Conservation (phyloP, 129 eudicot species). For the Pseudognaphalium luteoalbum region DNA sequence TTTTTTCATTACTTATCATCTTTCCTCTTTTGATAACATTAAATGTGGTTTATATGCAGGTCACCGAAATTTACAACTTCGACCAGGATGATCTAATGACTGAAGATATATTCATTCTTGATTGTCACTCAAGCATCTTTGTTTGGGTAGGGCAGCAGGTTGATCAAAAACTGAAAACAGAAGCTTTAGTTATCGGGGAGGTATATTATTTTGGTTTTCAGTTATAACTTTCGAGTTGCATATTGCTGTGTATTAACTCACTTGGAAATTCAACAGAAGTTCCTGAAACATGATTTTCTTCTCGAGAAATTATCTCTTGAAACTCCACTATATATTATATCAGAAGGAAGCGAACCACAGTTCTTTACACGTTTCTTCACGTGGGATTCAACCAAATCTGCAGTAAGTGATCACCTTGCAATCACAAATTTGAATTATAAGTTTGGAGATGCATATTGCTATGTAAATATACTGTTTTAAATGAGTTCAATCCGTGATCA, state of each 20-base stretch:
- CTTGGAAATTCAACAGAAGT: conserved; percentile 46
- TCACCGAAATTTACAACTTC: conserved; percentile 80
- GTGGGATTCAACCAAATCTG: conserved; percentile 84
- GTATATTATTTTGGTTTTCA: conserved; percentile 39
- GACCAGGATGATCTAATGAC: conserved; percentile 92
- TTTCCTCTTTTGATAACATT: conserved; percentile 1
- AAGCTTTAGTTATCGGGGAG: conserved; percentile 77
- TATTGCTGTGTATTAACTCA: conserved; percentile 11
- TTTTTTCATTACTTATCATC: neutral
- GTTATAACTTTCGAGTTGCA: conserved; percentile 14
- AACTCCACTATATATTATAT: conserved; percentile 68
- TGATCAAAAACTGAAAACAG: conserved; percentile 57
- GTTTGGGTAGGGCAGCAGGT: conserved; percentile 93
- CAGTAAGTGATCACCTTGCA: conserved; percentile 48
- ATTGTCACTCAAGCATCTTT: conserved; percentile 80
- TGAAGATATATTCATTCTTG: conserved; percentile 83
- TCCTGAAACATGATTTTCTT: conserved; percentile 65
- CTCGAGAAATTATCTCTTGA: conserved; percentile 68
- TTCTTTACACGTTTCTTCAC: conserved; percentile 91
- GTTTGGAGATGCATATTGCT: no score
- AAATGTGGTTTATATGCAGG: conserved; percentile 46
- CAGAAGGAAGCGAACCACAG: conserved; percentile 87
- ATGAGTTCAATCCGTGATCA: conserved; percentile 7
- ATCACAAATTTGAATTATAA: neutral
- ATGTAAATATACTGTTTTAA: neutral